Conservation (phyloP, 495 filamentous ascomycete species). For the Cairneyella variabilis region DNA sequence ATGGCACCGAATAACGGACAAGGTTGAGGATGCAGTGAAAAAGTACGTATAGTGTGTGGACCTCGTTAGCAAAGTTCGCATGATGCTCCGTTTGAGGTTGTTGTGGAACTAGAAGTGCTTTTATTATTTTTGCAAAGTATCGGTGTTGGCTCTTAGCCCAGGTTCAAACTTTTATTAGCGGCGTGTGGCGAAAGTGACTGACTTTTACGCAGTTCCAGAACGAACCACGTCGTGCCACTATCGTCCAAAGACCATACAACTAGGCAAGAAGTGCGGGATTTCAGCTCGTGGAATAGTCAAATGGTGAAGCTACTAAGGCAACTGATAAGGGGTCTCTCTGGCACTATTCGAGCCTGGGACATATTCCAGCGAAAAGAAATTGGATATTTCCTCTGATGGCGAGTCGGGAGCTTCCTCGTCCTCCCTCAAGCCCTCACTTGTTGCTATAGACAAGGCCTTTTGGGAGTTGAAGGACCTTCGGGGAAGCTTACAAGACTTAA, state of each 20-base stretch:
- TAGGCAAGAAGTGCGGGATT: background rate
- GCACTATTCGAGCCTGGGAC: background rate
- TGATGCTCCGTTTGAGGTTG: too few relatives aligned
- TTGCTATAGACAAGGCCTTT: background rate
- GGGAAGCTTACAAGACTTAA: background rate
- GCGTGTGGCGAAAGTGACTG: background rate
- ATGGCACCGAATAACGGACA: background rate
- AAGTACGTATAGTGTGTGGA: background rate
- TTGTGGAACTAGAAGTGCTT: too few relatives aligned
- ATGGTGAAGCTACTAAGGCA: background rate
- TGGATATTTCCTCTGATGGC: background rate
- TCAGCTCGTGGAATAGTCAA: background rate
- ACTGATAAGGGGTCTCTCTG: background rate
- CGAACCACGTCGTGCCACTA: background rate
- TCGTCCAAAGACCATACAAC: background rate
- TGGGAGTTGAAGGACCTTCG: background rate
- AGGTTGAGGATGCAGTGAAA: background rate
- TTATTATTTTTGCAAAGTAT: background rate
- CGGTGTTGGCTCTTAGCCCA: too few relatives aligned
- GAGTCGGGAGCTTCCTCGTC: background rate
- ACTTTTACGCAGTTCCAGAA: background rate
- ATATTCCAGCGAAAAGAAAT: background rate
- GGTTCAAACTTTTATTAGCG: background rate
- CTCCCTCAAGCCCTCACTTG: background rate
- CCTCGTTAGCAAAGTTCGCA: background rate